phyloP scores from a whole-genome alignment of 2,329 filamentous ascomycete genomes.

The Aspergillus piperis region DNA sequence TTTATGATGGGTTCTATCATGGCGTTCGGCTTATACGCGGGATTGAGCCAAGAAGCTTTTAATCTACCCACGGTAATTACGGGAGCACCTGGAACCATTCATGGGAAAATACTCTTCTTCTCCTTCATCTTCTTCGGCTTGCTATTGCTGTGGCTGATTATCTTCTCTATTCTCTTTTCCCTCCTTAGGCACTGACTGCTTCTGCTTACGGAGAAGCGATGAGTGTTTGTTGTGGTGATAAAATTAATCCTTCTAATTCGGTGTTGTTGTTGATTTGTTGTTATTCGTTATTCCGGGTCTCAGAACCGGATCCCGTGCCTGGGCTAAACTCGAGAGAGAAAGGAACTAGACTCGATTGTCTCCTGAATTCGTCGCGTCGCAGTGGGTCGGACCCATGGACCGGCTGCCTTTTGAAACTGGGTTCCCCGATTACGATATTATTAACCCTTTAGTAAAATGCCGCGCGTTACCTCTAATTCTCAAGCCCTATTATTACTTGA shows the following conservation, averaged over 20 bases:
- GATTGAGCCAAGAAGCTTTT: conserved; percentile 1
- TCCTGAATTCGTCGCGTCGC: conserved; percentile 11
- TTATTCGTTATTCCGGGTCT: not conserved
- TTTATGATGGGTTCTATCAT: conserved; percentile 3
- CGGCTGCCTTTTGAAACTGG: conserved; percentile 6
- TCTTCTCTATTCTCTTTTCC: not conserved
- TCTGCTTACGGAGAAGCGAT: not conserved
- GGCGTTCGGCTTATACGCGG: not conserved
- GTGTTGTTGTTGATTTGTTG: not conserved
- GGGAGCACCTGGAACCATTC: not conserved
- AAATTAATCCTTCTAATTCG: not conserved
- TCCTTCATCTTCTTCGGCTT: not conserved
- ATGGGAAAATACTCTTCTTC: not conserved
- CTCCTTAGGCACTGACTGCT: not conserved
- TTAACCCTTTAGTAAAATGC: not conserved
- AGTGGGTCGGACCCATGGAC: conserved; percentile 9
- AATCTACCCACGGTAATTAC: not conserved
- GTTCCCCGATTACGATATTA: not conserved
- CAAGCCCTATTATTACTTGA: too few species aligned
- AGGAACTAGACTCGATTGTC: conserved; percentile 5
- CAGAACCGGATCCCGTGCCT: conserved; percentile 4
- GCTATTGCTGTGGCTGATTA: not conserved
- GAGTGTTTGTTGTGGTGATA: conserved; percentile 1
- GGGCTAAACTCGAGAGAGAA: conserved; percentile 4
- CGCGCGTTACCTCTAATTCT: not conserved